phyloP scores from a whole-genome alignment of 768 basidiomycete genomes.

The Boletus tomentosulus region DNA sequence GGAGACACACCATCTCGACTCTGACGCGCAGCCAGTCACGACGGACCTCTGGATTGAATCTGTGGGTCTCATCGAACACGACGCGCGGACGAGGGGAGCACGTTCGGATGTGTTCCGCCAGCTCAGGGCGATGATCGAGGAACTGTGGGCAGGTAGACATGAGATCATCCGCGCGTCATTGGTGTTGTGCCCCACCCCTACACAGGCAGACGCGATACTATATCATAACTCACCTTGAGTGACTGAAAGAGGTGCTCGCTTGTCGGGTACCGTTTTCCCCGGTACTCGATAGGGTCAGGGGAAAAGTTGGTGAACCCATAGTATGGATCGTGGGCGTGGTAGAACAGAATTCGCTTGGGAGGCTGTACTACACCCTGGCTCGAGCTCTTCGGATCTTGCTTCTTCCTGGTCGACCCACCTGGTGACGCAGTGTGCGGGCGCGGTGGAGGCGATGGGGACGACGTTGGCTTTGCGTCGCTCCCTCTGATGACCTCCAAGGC shows the following conservation, averaged over 20 bases:
- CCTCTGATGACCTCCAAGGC: conserved; percentile 21
- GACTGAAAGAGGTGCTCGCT: conserved; percentile 48
- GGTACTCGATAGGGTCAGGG: conserved; percentile 37
- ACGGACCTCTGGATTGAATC: conserved; percentile 35
- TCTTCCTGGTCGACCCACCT: conserved; percentile 10
- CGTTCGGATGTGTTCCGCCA: conserved; percentile 34
- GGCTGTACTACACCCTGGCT: background rate
- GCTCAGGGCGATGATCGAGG: conserved; percentile 32
- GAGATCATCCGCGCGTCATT: conserved; percentile 17
- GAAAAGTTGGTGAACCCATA: conserved; percentile 46
- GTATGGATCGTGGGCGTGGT: conserved; percentile 29
- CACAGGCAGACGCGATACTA: background rate
- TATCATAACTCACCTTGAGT: conserved; percentile 32
- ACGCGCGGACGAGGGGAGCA: conserved; percentile 30
- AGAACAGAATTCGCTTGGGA: conserved; percentile 30
- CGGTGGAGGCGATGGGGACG: conserved; percentile 7
- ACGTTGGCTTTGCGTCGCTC: conserved; percentile 2
- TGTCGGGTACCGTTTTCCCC: conserved; percentile 39
- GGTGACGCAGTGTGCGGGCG: conserved; percentile 24
- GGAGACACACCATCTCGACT: conserved; percentile 27
- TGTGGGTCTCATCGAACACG: conserved; percentile 33
- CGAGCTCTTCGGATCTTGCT: background rate
- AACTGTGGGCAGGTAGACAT: conserved; percentile 22
- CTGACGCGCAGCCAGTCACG: conserved; percentile 33
- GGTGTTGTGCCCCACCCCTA: background rate